A percentile compares a stretch with the other conserved stretches of the same genome.
These are phyloP conservation scores for Pichia gijzeniarum DNA, from an alignment of 805 yeast species.

Conservation along the genomic window DNA sequence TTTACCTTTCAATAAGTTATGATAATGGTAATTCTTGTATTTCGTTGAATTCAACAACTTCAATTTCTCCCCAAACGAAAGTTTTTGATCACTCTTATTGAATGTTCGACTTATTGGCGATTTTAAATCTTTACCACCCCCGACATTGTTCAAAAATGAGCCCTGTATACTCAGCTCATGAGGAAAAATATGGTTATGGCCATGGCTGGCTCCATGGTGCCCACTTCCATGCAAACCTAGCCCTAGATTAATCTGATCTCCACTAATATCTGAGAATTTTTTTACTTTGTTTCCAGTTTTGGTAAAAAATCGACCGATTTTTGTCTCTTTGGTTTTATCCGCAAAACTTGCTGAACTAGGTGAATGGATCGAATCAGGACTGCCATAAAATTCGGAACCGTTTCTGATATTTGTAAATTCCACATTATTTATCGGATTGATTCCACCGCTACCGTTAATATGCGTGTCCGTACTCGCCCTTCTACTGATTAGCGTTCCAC, in stretches of 20 bases:
- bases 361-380: conserved; percentile 1
- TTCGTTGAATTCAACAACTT: conserved; percentile 16
- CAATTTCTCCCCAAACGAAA: conserved; percentile 13
- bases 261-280: conserved; percentile 9
- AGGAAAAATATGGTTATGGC: neutral
- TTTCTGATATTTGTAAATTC: conserved; percentile 29
- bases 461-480: neutral
- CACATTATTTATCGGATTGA: conserved; percentile 20
- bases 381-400: conserved; percentile 10
- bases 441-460: neutral
- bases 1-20: conserved; percentile 23
- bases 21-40: conserved; percentile 26
- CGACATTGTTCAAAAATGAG: conserved; percentile 5
- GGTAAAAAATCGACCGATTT: conserved; percentile 4
- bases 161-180: neutral
- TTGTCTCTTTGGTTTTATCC: conserved; percentile 7
- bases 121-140: conserved; percentile 19
- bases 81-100: conserved; percentile 25
- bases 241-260: conserved; percentile 2
- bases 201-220: neutral
- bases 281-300: conserved; percentile 10
- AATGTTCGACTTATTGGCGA: conserved; percentile 28
- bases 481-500: conserved; percentile 18
- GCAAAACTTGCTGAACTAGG: conserved; percentile 5
- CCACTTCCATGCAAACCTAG: conserved; percentile 3